These are phyloP conservation scores for Thielaviopsis euricoi DNA, from an alignment of 2,329 filamentous ascomycete genomes.

Conservation along the genomic window DNA sequence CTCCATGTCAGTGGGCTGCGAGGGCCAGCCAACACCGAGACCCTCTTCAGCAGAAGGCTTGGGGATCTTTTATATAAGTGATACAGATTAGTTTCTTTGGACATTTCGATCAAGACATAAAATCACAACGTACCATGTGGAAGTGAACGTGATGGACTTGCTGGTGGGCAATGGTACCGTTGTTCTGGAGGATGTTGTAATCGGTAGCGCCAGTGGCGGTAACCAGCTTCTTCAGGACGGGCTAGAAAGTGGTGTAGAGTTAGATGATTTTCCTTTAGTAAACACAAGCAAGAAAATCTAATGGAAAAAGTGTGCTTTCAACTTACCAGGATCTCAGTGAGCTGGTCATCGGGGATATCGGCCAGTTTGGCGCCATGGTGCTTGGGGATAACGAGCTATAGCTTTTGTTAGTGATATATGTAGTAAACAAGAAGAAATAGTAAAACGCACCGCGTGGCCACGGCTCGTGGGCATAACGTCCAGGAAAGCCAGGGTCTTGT, in stretches of 20 bases:
- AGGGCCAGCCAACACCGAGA: slow-evolving; percentile 64
- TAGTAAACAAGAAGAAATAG: neutral
- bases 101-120: neutral
- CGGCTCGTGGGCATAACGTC: slow-evolving; percentile 82
- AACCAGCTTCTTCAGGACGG: slow-evolving; percentile 76
- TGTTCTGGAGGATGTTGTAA: slow-evolving; percentile 96
- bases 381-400: slow-evolving; percentile 88
- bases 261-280: neutral
- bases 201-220: slow-evolving; percentile 57
- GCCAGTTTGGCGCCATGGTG: slow-evolving; percentile 79
- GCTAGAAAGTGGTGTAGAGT: slow-evolving; percentile 23
- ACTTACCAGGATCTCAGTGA: slow-evolving; percentile 63
- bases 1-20: slow-evolving; percentile 61
- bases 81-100: slow-evolving; percentile 8
- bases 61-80: slow-evolving; percentile 49
- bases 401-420: neutral
- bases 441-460: slow-evolving; percentile 66
- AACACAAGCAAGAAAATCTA: neutral
- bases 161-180: slow-evolving; percentile 82
- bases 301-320: neutral
- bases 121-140: slow-evolving; percentile 52
- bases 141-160: slow-evolving; percentile 90
- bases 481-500: slow-evolving; percentile 87
- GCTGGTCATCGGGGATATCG: slow-evolving; percentile 81
- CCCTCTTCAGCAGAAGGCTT: slow-evolving; percentile 79